These are phyloP conservation scores for Ulmus americana DNA, from an alignment of 331 rosid species.

Conservation along the genomic window DNA sequence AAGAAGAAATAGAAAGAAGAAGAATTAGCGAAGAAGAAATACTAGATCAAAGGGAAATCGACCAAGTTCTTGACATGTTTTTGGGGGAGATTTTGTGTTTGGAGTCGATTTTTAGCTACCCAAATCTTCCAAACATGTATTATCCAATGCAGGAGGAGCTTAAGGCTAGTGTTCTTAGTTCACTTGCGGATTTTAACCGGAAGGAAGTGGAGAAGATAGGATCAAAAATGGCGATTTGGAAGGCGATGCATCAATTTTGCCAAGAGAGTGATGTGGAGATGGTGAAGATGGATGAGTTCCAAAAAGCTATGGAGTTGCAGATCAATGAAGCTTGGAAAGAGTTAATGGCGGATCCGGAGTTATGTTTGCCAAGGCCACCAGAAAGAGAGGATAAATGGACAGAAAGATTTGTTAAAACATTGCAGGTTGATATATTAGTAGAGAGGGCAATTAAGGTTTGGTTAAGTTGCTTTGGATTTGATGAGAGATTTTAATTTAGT, in stretches of 20 bases:
- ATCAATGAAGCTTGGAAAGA: neutral
- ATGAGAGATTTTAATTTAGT: too few relatives aligned
- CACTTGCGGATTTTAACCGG: neutral
- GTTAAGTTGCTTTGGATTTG: too few relatives aligned
- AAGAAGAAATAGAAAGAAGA: too few relatives aligned
- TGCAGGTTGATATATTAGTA: too few relatives aligned
- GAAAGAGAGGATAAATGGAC: too few relatives aligned
- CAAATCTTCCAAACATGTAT: neutral
- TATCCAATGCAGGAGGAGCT: neutral
- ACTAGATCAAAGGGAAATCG: neutral
- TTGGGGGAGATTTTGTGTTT: neutral
- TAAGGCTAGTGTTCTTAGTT: neutral
- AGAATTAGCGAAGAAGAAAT: too few relatives aligned
- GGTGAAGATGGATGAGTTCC: neutral
- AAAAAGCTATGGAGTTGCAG: neutral
- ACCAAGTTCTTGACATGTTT: neutral
- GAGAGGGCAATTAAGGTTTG: too few relatives aligned
- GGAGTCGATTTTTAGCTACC: conserved; percentile 2
- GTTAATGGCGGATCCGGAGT: neutral
- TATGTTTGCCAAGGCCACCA: too few relatives aligned
- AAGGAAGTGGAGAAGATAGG: conserved; percentile 1
- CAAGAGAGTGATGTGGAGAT: neutral
- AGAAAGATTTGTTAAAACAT: too few relatives aligned
- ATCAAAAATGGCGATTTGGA: neutral
- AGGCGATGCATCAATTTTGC: neutral